Evolutionary conservation across 176 grass and related monocot genomes (phyloP).

Genomic region (Oryza rufipogon): DNA sequence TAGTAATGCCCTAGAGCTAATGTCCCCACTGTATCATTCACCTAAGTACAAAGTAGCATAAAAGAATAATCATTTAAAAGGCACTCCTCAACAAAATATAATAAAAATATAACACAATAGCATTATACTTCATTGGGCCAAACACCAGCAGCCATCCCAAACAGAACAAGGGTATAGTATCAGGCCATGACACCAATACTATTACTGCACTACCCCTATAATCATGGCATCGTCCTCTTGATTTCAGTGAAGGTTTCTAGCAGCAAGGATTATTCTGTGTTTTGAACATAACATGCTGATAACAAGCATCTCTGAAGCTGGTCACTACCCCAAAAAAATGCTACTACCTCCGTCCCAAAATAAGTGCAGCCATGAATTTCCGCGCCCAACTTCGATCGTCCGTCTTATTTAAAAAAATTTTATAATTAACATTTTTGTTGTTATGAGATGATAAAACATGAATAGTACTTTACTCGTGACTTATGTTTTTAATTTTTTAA

Average conservation of each 20-base stretch:
- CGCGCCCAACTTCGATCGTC: too few relatives aligned
- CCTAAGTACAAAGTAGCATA: slow-evolving; percentile 53
- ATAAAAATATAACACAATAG: not conserved
- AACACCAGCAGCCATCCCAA: not conserved
- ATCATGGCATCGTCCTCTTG: not conserved
- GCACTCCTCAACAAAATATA: not conserved
- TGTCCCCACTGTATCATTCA: slow-evolving; percentile 94
- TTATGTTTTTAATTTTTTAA: too few relatives aligned
- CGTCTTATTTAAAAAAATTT: too few relatives aligned
- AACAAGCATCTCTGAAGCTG: slow-evolving; percentile 4
- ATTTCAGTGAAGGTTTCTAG: not conserved
- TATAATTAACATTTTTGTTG: too few relatives aligned
- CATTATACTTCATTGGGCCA: not conserved
- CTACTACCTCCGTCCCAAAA: too few relatives aligned
- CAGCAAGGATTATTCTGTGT: not conserved
- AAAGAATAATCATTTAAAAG: slow-evolving; percentile 18
- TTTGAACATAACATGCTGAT: not conserved
- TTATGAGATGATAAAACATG: too few relatives aligned
- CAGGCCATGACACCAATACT: not conserved
- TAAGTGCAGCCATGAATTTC: too few relatives aligned
- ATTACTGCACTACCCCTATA: not conserved
- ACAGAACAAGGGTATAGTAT: not conserved
- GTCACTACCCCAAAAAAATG: not conserved
- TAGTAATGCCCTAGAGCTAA: slow-evolving; percentile 90
- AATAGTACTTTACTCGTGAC: too few relatives aligned